phyloP scores from a whole-genome alignment of 495 filamentous ascomycete species.

The Lophium mytilinum region DNA sequence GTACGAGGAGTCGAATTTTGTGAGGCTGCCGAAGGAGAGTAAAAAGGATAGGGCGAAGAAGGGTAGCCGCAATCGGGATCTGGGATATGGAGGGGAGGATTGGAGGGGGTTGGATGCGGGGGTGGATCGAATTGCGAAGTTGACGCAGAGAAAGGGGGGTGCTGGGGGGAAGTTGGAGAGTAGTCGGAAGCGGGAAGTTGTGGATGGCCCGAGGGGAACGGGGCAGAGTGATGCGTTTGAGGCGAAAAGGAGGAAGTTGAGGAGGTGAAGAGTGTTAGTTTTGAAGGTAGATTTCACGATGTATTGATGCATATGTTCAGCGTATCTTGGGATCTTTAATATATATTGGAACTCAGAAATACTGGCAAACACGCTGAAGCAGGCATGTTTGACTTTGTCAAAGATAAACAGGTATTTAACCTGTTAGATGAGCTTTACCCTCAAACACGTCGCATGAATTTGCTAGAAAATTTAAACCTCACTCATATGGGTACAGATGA shows the following conservation, averaged over 20 bases:
- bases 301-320: too few species aligned
- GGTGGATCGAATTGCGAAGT: conserved; percentile 62
- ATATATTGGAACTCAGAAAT: too few species aligned
- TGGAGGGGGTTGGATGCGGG: conserved; percentile 72
- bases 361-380: too few species aligned
- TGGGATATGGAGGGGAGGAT: conserved; percentile 73
- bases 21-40: conserved; percentile 68
- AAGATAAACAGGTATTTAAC: too few species aligned
- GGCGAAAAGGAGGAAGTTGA: conserved; percentile 55
- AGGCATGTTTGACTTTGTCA: too few species aligned
- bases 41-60: conserved; percentile 63
- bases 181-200: conserved; percentile 65
- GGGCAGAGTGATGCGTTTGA: conserved; percentile 58
- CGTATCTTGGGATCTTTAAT: too few species aligned
- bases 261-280: too few species aligned
- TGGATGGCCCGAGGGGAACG: conserved; percentile 54
- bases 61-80: conserved; percentile 41
- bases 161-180: conserved; percentile 59
- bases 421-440: too few species aligned
- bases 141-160: conserved; percentile 57
- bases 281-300: too few species aligned
- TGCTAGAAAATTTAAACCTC: too few species aligned
- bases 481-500: too few species aligned
- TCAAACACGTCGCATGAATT: too few species aligned
- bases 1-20: conserved; percentile 85